Conservation (phyloP, 345 rosid genomes). For the Carallia brachiata region DNA sequence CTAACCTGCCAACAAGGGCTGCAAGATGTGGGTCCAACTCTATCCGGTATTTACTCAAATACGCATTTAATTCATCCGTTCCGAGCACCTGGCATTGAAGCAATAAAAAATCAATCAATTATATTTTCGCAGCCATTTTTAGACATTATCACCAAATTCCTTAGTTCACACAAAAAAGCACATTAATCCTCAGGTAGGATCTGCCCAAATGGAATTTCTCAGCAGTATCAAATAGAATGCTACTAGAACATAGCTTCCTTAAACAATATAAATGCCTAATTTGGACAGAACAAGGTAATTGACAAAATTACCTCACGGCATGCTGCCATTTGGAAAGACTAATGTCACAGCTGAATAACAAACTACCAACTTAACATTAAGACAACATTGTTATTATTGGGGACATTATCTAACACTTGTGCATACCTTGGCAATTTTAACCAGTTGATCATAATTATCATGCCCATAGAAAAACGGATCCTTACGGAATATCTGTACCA, state of each 20-base stretch:
- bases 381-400: not conserved
- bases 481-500: conserved; percentile 89
- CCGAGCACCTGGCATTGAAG: conserved; percentile 66
- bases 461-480: conserved; percentile 99
- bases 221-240: not conserved
- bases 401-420: conserved; percentile 3
- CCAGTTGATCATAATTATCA: conserved; percentile 96
- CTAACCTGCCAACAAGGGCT: conserved; percentile 87
- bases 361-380: not conserved
- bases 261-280: not conserved
- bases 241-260: not conserved
- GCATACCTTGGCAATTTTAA: conserved; percentile 92
- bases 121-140: not conserved
- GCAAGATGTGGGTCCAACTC: conserved; percentile 90
- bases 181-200: too few relatives aligned
- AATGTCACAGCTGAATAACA: not conserved
- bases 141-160: too few relatives aligned
- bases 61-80: conserved; percentile 83
- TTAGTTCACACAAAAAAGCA: too few relatives aligned
- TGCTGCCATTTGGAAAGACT: not conserved
- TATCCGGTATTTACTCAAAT: conserved; percentile 76
- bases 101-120: conserved; percentile 1
- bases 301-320: too few relatives aligned
- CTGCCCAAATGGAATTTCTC: not conserved
- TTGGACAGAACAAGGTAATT: not conserved